Evolutionary conservation across 768 basidiomycete species (phyloP), one percentile per base, ranked within the genome.

Genomic region (Pisolithus orientalis): DNA sequence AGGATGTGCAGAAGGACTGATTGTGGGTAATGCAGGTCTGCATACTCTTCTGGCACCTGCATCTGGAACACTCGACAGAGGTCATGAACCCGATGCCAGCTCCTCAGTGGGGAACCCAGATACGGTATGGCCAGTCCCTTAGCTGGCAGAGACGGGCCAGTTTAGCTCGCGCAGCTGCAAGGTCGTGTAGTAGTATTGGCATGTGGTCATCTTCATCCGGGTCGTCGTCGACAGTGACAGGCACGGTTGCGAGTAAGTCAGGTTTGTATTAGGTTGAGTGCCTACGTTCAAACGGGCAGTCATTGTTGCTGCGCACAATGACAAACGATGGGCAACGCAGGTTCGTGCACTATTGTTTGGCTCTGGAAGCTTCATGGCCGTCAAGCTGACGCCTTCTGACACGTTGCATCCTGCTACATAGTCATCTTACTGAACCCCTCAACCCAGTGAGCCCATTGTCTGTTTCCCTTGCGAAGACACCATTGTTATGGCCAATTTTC

Each of bases 131-230:
- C 5, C 14, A 16, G 21, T 2, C 7, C 39, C 39, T 40, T 40
- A 9, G 25, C 4, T 44, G 62, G 14, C 64, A 59, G 39, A 2
- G 72, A 56, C 17, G 69, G 62, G 10, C 62, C 57, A n/a, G 65
- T 53, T 7, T 63, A 24, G 72, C 61, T 8, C 77, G 72, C 13
- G 74, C 66, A 16, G 79, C 77, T 6, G 70, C 65, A 45, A 90
- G 68, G 52, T 88, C 84, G 11, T 90, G 89, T 5, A 87, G 90
- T 6, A 92, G 77, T 3, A 79, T 77, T 0, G 90, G 91, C 2
- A 74, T 76, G 61, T 85, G 87, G 59, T 83, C 83, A 57, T 88
- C 88, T 16, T 79, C 79, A 4, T 79, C 79, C 8, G 70, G 66
- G 14, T 65, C 69, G 11, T 65, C 65, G 4, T 60, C 53, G 21